Conservation (phyloP, 2,329 filamentous ascomycete genomes). For the Curvularia verruculosa region DNA sequence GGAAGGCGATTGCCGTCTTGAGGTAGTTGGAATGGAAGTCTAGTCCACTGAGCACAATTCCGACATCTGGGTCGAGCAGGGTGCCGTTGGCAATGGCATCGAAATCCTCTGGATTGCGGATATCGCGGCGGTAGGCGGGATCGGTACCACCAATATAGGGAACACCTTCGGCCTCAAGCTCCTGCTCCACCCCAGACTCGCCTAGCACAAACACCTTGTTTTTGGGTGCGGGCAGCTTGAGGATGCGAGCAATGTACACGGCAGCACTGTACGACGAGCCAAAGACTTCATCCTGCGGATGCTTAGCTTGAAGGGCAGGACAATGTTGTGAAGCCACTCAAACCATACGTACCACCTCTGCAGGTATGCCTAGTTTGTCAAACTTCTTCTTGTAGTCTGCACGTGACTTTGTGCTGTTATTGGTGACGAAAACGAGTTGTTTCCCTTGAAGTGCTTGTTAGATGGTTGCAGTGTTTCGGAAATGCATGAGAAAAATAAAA, state of each 20-base stretch:
- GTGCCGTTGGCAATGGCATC: constrained; percentile 72
- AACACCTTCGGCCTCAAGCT: constrained; percentile 80
- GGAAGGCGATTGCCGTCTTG: constrained; percentile 82
- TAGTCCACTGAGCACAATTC: constrained; percentile 84
- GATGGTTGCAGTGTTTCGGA: fast-evolving
- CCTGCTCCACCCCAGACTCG: constrained; percentile 88
- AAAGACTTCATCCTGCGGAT: constrained; percentile 81
- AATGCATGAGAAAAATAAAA: no score
- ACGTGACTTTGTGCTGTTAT: constrained; percentile 97
- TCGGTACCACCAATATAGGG: constrained; percentile 88
- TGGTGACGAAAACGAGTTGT: constrained; percentile 92
- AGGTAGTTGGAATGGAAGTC: constrained; percentile 97
- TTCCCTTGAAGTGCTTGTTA: constrained; percentile 66
- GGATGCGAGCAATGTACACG: constrained; percentile 93
- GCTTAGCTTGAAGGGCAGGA: constrained; percentile 14
- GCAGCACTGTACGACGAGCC: constrained; percentile 93
- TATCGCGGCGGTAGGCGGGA: constrained; percentile 74
- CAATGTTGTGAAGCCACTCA: neutral
- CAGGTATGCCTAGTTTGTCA: constrained; percentile 77
- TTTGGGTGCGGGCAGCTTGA: constrained; percentile 76
- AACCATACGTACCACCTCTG: constrained; percentile 61
- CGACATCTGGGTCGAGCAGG: constrained; percentile 85
- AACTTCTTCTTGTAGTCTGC: constrained; percentile 93
- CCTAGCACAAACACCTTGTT: constrained; percentile 95
- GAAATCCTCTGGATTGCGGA: constrained; percentile 77